These are phyloP conservation scores for Oryza brachyantha DNA, from an alignment of 176 grass and related monocot genomes.

Conservation along the genomic window DNA sequence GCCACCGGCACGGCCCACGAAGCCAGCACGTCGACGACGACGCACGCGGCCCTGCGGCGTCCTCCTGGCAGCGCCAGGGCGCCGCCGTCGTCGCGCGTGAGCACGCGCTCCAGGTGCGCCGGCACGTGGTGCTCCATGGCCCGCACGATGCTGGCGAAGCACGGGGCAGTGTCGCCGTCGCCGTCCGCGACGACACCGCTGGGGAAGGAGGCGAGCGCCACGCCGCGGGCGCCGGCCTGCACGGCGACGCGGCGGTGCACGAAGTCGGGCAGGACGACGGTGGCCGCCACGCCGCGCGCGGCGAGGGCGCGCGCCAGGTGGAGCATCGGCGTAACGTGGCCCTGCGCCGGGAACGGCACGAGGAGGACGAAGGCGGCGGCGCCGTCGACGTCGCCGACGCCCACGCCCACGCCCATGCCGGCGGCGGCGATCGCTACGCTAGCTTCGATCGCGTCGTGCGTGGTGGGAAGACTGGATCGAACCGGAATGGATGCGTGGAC, in stretches of 20 bases:
- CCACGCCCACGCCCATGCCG: conserved; percentile 1
- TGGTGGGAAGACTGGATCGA: too few species aligned
- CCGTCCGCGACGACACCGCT: conserved; percentile 20
- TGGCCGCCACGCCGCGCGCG: conserved; percentile 44
- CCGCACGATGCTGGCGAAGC: conserved; percentile 43
- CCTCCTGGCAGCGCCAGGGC: too few species aligned
- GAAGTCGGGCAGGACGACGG: conserved; percentile 68
- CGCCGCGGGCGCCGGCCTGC: neutral
- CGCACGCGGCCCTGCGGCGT: conserved; percentile 22
- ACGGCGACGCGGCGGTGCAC: conserved; percentile 60
- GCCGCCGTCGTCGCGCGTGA: neutral
- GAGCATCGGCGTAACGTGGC: conserved; percentile 86
- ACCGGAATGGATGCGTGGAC: too few species aligned
- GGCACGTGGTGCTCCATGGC: conserved; percentile 83
- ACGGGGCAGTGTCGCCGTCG: conserved; percentile 1
- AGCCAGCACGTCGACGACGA: conserved; percentile 73
- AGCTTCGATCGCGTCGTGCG: too few species aligned
- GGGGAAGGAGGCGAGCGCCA: conserved; percentile 35
- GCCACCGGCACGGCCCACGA: conserved; percentile 91
- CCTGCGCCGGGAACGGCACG: conserved; percentile 92
- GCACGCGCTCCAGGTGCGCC: conserved; percentile 50
- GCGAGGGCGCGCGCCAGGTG: conserved; percentile 55
- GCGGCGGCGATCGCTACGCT: too few species aligned
- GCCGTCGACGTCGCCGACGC: too few species aligned
- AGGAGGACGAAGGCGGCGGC: conserved; percentile 39